Conservation (phyloP, 1,139 yeast genomes). For the Magnusiomyces ingens region DNA sequence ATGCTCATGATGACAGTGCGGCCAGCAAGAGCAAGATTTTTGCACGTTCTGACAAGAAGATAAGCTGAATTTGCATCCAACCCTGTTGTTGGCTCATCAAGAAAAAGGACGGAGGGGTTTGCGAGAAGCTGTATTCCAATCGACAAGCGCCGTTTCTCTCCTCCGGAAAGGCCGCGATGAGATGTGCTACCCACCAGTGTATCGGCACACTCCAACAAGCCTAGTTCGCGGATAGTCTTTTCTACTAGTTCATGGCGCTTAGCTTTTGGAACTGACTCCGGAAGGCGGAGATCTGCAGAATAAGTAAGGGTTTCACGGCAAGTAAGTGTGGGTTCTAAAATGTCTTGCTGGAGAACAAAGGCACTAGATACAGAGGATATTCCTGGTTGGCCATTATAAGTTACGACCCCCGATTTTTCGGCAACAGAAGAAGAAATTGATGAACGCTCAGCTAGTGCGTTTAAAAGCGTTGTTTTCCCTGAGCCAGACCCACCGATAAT, state of each 20-base stretch:
- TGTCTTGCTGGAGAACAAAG: slow-evolving; percentile 73
- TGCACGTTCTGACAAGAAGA: slow-evolving; percentile 56
- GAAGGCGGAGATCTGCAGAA: slow-evolving; percentile 65
- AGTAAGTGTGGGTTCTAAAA: slow-evolving; percentile 62
- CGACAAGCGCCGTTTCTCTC: slow-evolving; percentile 73
- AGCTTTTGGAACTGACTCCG: slow-evolving; percentile 35
- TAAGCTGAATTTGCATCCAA: slow-evolving; percentile 73
- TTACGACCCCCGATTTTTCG: slow-evolving; percentile 28
- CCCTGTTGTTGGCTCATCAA: slow-evolving; percentile 90
- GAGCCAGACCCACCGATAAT: slow-evolving; percentile 83
- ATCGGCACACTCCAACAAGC: slow-evolving; percentile 53
- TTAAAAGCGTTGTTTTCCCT: slow-evolving; percentile 77
- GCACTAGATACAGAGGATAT: slow-evolving; percentile 44
- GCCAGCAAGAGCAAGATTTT: slow-evolving; percentile 52
- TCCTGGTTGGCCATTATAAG: slow-evolving; percentile 36
- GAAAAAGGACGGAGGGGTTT: slow-evolving; percentile 66
- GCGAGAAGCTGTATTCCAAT: slow-evolving; percentile 72
- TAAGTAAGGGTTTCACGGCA: slow-evolving; percentile 61
- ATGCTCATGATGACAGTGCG: slow-evolving; percentile 69
- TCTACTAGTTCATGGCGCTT: slow-evolving; percentile 48
- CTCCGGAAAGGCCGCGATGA: slow-evolving; percentile 64
- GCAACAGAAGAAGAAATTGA: slow-evolving; percentile 28
- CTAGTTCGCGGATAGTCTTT: slow-evolving; percentile 53
- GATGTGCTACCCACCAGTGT: slow-evolving; percentile 49
- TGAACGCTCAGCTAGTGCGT: slow-evolving; percentile 60